A percentile compares a stretch with the other conserved stretches of the same genome.
Evolutionary conservation across 2,329 filamentous ascomycete genomes (phyloP).

Genomic region (Gnomoniopsis smithogilvyi): DNA sequence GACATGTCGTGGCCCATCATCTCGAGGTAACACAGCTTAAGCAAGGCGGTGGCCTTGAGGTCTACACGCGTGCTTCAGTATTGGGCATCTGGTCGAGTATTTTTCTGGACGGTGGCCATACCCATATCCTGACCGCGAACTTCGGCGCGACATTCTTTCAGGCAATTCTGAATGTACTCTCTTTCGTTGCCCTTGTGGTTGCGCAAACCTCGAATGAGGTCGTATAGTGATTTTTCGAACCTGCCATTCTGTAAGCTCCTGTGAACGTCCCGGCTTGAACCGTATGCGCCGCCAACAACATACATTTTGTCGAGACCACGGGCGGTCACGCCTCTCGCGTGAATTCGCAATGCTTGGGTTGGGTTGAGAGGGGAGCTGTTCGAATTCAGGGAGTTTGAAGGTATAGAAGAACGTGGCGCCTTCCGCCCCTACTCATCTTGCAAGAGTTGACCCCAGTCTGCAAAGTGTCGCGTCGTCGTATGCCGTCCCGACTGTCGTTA

Average conservation of each 20-base stretch:
- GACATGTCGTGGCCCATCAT: slow-evolving; percentile 99
- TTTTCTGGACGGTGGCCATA: slow-evolving; percentile 36
- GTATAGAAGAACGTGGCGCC: slow-evolving; percentile 1
- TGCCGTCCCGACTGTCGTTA: not conserved
- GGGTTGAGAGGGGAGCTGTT: slow-evolving; percentile 1
- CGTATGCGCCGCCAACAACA: slow-evolving; percentile 5
- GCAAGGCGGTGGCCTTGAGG: slow-evolving; percentile 89
- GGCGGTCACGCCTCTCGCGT: slow-evolving; percentile 4
- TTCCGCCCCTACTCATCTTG: slow-evolving; percentile 14
- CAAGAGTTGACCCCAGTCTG: not conserved
- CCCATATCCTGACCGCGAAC: slow-evolving; percentile 92
- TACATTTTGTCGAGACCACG: slow-evolving; percentile 22
- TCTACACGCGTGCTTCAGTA: slow-evolving; percentile 46
- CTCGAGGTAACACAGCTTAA: slow-evolving; percentile 96
- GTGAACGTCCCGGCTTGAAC: not conserved
- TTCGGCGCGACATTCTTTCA: slow-evolving; percentile 94
- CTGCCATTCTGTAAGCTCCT: slow-evolving; percentile 45
- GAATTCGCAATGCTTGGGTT: not conserved
- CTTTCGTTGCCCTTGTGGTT: slow-evolving; percentile 95
- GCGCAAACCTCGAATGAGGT: slow-evolving; percentile 93
- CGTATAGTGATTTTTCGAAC: slow-evolving; percentile 99
- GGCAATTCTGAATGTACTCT: slow-evolving; percentile 88
- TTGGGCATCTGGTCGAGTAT: not conserved
- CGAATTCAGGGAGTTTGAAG: slow-evolving; percentile 1
- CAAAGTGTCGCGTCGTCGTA: not conserved